phyloP scores from a whole-genome alignment of 176 grass and related monocot species.

The Triticum dicoccoides region DNA sequence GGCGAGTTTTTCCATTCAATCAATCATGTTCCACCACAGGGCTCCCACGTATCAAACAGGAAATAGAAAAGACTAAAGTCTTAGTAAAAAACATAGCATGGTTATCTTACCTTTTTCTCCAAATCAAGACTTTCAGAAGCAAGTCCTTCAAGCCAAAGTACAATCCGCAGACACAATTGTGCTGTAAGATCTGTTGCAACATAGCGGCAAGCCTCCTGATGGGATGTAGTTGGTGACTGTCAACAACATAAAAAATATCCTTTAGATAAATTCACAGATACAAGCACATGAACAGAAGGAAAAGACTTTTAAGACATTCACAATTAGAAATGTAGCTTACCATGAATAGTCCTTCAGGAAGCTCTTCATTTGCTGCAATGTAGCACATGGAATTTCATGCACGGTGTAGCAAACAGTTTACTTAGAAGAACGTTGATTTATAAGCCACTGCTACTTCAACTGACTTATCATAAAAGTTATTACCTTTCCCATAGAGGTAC shows the following conservation, averaged over 20 bases:
- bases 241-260: slow-evolving; percentile 9
- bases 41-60: not conserved
- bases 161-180: slow-evolving; percentile 70
- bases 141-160: slow-evolving; percentile 95
- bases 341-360: slow-evolving; percentile 69
- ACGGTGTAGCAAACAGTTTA: slow-evolving; percentile 31
- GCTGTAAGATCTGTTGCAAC: slow-evolving; percentile 64
- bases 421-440: not conserved
- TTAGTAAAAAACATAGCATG: not conserved
- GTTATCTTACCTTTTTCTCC: slow-evolving; percentile 64
- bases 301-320: not conserved
- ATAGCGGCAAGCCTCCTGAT: slow-evolving; percentile 88
- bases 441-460: slow-evolving; percentile 7
- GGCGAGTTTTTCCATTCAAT: not conserved
- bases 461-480: not conserved
- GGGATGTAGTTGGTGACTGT: slow-evolving; percentile 82
- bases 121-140: slow-evolving; percentile 94
- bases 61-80: slow-evolving; percentile 3
- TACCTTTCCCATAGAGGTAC: slow-evolving; percentile 97
- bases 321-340: slow-evolving; percentile 37
- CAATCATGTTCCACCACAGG: not conserved
- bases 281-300: not conserved
- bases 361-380: slow-evolving; percentile 76
- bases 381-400: slow-evolving; percentile 36
- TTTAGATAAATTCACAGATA: slow-evolving; percentile 1